Evolutionary conservation across 345 rosid species (phyloP), one percentile per base, ranked within the genome.

Genomic region (Citrus sp.): DNA sequence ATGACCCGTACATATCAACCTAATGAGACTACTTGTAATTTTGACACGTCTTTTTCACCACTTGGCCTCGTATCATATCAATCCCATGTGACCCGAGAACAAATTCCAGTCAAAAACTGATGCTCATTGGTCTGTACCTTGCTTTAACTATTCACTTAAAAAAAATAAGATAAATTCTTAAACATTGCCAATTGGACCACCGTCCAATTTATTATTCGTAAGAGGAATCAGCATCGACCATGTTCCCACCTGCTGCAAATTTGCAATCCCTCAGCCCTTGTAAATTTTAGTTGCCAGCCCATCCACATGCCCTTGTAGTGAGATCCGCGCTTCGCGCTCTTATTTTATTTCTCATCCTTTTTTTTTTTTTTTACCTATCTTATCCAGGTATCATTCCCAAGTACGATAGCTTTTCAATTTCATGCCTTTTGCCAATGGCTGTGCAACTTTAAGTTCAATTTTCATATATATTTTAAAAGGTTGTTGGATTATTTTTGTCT

Each of bases 231-330:
- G 16, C 6, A 58, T 65, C 62, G 18, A 60, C 68, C 85, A 77
- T 72, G 84, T 79, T 83, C 79, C 70, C 59, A 55, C 24, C 64
- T 74, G 59, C 21, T 42, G 76, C 42, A 8, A 38, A 38, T 38
- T 38, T 38, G 42, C 25, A n/a, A 30, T 65, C 67, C 72, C 78
- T 62, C 67, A 13, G 27, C 67, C 66, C 78, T 80, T 83, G 83
- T 35, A 35, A 7, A 7, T 19, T 64, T 59, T 60, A 35, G 16
- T 58, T 58, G 84, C 83, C 87, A 79, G 81, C 35, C 37, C 19
- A 79, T 55, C 80, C 88, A 88, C 91, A 86, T 86, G 91, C 82
- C 81, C 68, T 75, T 80, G 89, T 83, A 80, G 40, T 58, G 58
- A 78, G 87, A 87, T 91, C 91, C 84, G 83, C 46, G 65, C 81